These are phyloP conservation scores for Schwanniomyces yamadae DNA, from an alignment of 805 yeast genomes.

Conservation along the genomic window DNA sequence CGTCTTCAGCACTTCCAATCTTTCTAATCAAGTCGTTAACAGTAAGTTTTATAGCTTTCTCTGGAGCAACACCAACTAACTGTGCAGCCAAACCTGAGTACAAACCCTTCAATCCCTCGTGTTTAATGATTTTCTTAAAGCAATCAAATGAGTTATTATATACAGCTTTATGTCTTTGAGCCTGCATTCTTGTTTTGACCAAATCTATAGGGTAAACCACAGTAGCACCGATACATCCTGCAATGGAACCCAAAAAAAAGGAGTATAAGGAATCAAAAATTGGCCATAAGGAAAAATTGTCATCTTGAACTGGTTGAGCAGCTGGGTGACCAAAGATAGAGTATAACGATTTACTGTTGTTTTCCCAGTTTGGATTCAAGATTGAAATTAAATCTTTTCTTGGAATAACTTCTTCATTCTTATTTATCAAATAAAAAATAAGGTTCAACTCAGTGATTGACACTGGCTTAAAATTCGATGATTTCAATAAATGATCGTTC, in stretches of 20 bases:
- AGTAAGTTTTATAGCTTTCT: conserved; percentile 93
- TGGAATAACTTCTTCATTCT: conserved; percentile 37
- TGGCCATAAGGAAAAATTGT: conserved; percentile 46
- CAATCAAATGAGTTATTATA: conserved; percentile 87
- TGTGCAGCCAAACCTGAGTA: conserved; percentile 95
- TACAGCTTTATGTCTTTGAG: conserved; percentile 70
- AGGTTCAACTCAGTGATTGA: conserved; percentile 40
- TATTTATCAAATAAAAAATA: conserved; percentile 39
- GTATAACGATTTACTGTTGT: conserved; percentile 33
- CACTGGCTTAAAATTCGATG: conserved; percentile 43
- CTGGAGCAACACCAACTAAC: conserved; percentile 96
- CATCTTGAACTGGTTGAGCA: conserved; percentile 35
- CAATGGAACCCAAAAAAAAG: conserved; percentile 86
- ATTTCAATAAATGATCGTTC: conserved; percentile 43
- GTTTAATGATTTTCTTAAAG: conserved; percentile 67
- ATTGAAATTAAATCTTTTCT: conserved; percentile 42
- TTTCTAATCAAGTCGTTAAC: conserved; percentile 87
- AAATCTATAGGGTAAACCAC: conserved; percentile 95
- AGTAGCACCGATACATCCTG: conserved; percentile 98
- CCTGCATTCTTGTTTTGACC: conserved; percentile 96
- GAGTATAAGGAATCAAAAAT: conserved; percentile 76
- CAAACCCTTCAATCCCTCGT: conserved; percentile 82
- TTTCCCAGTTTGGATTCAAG: conserved; percentile 57
- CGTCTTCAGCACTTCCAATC: conserved; percentile 51
- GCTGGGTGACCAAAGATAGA: conserved; percentile 44